Base-by-base conservation (phyloP, 176 grass and related monocot genomes). In the Melocanna baccifera region DNA sequence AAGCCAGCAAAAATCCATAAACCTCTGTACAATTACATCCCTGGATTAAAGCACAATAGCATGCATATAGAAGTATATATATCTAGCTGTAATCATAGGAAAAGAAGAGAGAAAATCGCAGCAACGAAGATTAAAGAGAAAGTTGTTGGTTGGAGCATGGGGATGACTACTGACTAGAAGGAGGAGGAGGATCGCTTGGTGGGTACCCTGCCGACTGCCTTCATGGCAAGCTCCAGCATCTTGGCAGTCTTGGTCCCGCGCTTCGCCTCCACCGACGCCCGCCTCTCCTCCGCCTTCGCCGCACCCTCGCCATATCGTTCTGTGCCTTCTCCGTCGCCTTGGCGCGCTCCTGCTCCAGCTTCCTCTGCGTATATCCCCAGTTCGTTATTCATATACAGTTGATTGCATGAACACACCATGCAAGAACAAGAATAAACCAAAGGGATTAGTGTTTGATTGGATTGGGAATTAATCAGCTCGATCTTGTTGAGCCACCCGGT, bases 291-390 rank as follows among this genome's bases (percentile, higher is more conserved):
- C 4, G 92, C 92, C 74, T 89, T 94, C 81, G 86, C 53, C 58
- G 87, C 46, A 89, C 87, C 30, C 47, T 78, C 53, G 87, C 92
- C 39, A 83, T 39, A 43, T 88, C 90, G 55, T 94, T 94, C 59
- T 87, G 87, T 30, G 90, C 85, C 87, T 94, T 94, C 84, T 94
- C 89, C 26, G 86, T 81, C 76, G 89, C 92, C 81, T 87, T 94
- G 1, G 89, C 92, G 14, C 89, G 46, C 89, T 94, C 70, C 76
- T 91, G 89, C 13, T 94, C 87, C 50, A 91, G n/a, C 71, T 89
- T 94, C 80, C 92, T 87, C 92, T 91, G 80, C 4, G 26, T 4
- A 63, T 29, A 2, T 9, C 20, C 19, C 53, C 53, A 22, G 20
- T 56, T 56, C 53, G 53, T n/a, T 20, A 56, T 3, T 22, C 53